These are phyloP conservation scores for Xerocomus nothofagi DNA, from an alignment of 1,284 basidiomycete genomes.

Conservation along the genomic window DNA sequence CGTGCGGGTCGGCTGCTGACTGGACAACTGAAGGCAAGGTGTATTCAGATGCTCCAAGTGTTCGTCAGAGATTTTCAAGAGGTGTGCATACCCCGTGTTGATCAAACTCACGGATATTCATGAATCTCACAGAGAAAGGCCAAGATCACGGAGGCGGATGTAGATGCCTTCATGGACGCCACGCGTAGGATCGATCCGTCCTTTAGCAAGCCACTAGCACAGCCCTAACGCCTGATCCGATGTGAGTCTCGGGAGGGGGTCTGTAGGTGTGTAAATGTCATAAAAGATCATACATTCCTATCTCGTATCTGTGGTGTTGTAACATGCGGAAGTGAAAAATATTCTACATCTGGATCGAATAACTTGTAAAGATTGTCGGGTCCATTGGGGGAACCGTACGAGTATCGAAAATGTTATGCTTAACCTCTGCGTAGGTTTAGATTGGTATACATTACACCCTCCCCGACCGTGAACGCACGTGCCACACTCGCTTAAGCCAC, in stretches of 20 bases:
- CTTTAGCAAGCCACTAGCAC: conserved; percentile 28
- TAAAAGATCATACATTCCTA: conserved; percentile 5
- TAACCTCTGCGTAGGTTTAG: background rate
- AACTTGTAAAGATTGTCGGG: background rate
- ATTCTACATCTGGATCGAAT: conserved; percentile 4
- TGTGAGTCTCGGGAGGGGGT: background rate
- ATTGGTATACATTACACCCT: conserved; percentile 18
- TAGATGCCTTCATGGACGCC: conserved; percentile 83
- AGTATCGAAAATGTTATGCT: conserved; percentile 1
- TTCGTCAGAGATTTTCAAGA: conserved; percentile 92
- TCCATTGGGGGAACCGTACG: background rate
- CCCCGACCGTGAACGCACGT: conserved; percentile 28
- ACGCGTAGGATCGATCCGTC: conserved; percentile 75
- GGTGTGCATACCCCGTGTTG: conserved; percentile 43
- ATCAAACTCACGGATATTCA: conserved; percentile 4
- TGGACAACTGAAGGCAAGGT: conserved; percentile 89
- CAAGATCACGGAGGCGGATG: conserved; percentile 77
- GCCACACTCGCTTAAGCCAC: conserved; percentile 36
- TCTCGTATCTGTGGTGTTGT: conserved; percentile 2
- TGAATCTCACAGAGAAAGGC: conserved; percentile 63
- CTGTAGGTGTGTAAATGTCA: background rate
- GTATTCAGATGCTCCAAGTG: conserved; percentile 81
- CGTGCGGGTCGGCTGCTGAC: conserved; percentile 86
- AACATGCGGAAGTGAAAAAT: conserved; percentile 2
- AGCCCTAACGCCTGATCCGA: background rate